Percentiles rank a stretch among this genome's conserved stretches.
These are phyloP conservation scores for Nemania sp. DNA, from an alignment of 2,329 filamentous ascomycete species.

Conservation along the genomic window DNA sequence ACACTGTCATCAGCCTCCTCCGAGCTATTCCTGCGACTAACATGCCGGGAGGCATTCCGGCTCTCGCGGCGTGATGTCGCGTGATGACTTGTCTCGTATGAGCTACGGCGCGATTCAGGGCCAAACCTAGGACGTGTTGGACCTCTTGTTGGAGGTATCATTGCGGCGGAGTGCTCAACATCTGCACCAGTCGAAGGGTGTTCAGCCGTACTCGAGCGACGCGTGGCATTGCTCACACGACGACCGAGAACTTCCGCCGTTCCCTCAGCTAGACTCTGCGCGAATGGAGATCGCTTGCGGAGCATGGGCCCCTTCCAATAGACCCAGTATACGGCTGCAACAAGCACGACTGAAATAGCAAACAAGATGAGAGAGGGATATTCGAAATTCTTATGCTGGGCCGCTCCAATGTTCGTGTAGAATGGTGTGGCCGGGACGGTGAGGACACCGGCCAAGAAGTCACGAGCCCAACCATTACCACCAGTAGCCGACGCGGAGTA, in stretches of 20 bases:
- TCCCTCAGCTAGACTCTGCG: conserved; percentile 59
- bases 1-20: conserved; percentile 4
- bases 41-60: conserved; percentile 1
- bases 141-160: neutral
- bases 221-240: conserved; percentile 1
- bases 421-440: conserved; percentile 65
- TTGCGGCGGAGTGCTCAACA: neutral
- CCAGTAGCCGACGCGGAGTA: conserved; percentile 70
- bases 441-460: conserved; percentile 67
- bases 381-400: conserved; percentile 55
- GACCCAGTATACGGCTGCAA: conserved; percentile 54
- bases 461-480: conserved; percentile 68
- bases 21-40: conserved; percentile 1
- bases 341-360: conserved; percentile 7
- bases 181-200: neutral
- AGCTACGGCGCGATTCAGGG: conserved; percentile 6
- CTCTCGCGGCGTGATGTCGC: conserved; percentile 6
- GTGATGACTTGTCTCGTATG: neutral
- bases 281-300: conserved; percentile 57
- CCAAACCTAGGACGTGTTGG: conserved; percentile 1
- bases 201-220: neutral
- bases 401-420: conserved; percentile 52
- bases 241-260: conserved; percentile 1
- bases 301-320: conserved; percentile 62
- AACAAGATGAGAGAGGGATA: conserved; percentile 38